Evolutionary conservation across 2,329 filamentous ascomycete genomes (phyloP), one percentile per base, ranked within the genome.

Genomic region (Cladosporium austrohemisphaericum): DNA sequence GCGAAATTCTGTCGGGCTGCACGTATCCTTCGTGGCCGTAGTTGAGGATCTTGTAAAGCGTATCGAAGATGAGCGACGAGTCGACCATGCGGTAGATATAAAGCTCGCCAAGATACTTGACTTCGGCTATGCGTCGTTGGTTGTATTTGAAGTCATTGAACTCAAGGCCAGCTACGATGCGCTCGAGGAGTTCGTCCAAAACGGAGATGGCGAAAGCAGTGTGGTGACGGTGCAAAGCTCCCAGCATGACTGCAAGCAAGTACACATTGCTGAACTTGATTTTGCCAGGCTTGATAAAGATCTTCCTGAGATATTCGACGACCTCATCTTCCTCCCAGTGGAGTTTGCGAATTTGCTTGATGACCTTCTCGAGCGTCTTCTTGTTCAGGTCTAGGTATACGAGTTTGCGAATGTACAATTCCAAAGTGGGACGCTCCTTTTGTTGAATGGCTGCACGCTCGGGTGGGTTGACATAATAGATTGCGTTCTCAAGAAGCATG

Each of bases 71-170:
- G 19, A 97, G 86, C 0, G 88, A 87, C 35, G 95, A 93, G 67
- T 98, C 93, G 29, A 98, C 80, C 81, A 98, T 88, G 50, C 93
- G 87, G 66, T 97, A 98, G 62, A 96, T 95, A 73, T 98, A 98
- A 8, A 98, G 79, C 69, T 98, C 93, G 18, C 88, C 91, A 4
- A 98, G 76, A 65, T 96, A 98, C 66, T 96, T 97, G 62, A 95
- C 88, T 68, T 97, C 92, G 2, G 94, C 88, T 54, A 98, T 85
- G 18, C 93, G 85, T 52, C 91, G 85, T 69, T 98, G 93, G 65
- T 95, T 96, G 71, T 90, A 94, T 62, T 94, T 91, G 77, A 96
- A 98, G 65, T 98, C 93, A 60, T 97, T 97, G 59, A 91, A 82
- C 68, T 98, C 93, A 2, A 98, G 76, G 1, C 93, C 93, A 56